Evolutionary conservation across 441 rosid species (phyloP).

Genomic region (Gossypium laxum): DNA sequence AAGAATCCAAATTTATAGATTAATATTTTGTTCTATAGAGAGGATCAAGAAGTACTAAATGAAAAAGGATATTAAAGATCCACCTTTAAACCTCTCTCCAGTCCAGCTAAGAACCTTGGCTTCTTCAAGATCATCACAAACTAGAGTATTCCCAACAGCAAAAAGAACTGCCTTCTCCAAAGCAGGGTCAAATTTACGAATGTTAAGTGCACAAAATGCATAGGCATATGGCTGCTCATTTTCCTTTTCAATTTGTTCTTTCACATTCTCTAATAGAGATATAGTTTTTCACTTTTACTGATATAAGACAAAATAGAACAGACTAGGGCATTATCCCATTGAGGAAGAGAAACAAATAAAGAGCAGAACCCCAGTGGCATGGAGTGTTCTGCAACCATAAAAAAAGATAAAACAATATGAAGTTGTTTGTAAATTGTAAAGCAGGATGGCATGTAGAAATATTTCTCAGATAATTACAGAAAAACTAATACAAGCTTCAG

Average conservation of each 20-base stretch:
- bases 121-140: constrained; percentile 91
- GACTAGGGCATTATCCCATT: not conserved
- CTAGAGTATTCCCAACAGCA: constrained; percentile 97
- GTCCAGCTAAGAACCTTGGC: constrained; percentile 94
- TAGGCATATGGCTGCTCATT: not conserved
- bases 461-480: not conserved
- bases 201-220: constrained; percentile 50
- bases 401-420: not conserved
- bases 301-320: not conserved
- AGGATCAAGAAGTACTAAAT: constrained; percentile 14
- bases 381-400: not conserved
- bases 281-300: not conserved
- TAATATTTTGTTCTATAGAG: constrained; percentile 18
- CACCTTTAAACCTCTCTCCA: constrained; percentile 91
- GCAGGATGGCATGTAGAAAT: not conserved
- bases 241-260: constrained; percentile 1
- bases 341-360: not conserved
- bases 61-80: constrained; percentile 10
- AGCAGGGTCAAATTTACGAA: constrained; percentile 69
- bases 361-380: not conserved
- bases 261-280: not conserved
- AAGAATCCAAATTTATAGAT: constrained; percentile 16
- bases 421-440: not conserved
- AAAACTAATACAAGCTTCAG: constrained; percentile 10
- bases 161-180: constrained; percentile 86